phyloP scores from a whole-genome alignment of 2,329 filamentous ascomycete genomes.

The Alternaria alternata region DNA sequence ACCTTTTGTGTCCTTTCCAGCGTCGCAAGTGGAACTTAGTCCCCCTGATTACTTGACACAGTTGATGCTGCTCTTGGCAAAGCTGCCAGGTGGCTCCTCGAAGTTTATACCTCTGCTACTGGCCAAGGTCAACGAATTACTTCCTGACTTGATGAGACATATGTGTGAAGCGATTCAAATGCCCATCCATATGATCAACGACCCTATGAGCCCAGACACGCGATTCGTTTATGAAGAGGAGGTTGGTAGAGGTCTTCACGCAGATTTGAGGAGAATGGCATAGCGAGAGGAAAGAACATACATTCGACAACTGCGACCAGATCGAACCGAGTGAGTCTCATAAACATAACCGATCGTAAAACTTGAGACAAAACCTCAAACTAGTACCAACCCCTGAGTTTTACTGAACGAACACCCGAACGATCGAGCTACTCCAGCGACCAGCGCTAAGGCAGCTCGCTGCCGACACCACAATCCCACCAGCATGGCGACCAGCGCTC shows the following conservation, averaged over 20 bases:
- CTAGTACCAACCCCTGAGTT: neutral
- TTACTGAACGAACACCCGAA: neutral
- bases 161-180: conserved; percentile 28
- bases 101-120: conserved; percentile 40
- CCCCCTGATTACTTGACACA: conserved; percentile 32
- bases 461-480: neutral
- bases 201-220: conserved; percentile 36
- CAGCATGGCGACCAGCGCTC: conserved; percentile 10
- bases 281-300: neutral
- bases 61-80: conserved; percentile 26
- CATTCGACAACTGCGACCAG: neutral
- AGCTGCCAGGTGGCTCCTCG: conserved; percentile 31
- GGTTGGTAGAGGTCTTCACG: conserved; percentile 30
- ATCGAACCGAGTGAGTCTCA: neutral
- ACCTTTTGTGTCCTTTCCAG: conserved; percentile 28
- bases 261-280: neutral
- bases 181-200: conserved; percentile 13
- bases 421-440: neutral
- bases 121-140: conserved; percentile 37
- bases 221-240: conserved; percentile 38
- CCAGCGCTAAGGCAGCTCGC: neutral
- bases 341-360: neutral
- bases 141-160: conserved; percentile 27
- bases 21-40: conserved; percentile 25
- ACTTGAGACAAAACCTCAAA: neutral